Evolutionary conservation across 768 basidiomycete genomes (phyloP).

Genomic region (Pisolithus orientalis): DNA sequence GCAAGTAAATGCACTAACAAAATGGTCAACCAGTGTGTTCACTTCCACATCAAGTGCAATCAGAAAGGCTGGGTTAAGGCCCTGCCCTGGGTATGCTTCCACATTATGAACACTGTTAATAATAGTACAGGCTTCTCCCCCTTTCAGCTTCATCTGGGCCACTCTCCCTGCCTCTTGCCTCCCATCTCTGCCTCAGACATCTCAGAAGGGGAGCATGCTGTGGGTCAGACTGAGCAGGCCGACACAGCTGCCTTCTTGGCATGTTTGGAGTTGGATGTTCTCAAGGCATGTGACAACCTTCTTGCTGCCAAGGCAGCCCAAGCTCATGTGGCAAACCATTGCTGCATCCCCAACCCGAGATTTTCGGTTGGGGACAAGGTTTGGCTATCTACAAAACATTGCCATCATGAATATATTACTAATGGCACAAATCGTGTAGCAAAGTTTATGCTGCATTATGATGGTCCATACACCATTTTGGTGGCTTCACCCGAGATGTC

Average conservation of each 20-base stretch:
- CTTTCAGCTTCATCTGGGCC: slow-evolving; percentile 24
- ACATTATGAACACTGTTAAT: too few relatives aligned
- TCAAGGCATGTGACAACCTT: slow-evolving; percentile 30
- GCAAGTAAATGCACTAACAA: too few relatives aligned
- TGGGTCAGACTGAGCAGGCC: neutral
- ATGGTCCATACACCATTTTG: slow-evolving; percentile 11
- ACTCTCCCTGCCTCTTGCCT: slow-evolving; percentile 15
- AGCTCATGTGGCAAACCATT: slow-evolving; percentile 6
- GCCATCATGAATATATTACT: too few relatives aligned
- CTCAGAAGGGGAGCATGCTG: neutral
- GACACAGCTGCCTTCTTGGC: slow-evolving; percentile 6
- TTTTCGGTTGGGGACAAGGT: too few relatives aligned
- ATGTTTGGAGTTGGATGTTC: too few relatives aligned
- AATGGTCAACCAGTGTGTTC: too few relatives aligned
- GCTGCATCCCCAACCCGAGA: neutral
- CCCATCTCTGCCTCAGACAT: slow-evolving; percentile 8
- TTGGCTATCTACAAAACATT: too few relatives aligned
- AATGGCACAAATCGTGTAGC: too few relatives aligned
- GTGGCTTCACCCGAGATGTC: slow-evolving; percentile 1
- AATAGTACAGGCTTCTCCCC: slow-evolving; percentile 25
- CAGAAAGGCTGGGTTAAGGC: too few relatives aligned
- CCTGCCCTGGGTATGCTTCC: too few relatives aligned
- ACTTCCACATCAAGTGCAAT: too few relatives aligned
- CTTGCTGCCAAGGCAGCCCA: slow-evolving; percentile 23
- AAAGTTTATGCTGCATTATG: slow-evolving; percentile 8